Evolutionary conservation across 2,329 filamentous ascomycete genomes (phyloP), one percentile per base, ranked within the genome.

Genomic region (Chrysoporthe puriensis): DNA sequence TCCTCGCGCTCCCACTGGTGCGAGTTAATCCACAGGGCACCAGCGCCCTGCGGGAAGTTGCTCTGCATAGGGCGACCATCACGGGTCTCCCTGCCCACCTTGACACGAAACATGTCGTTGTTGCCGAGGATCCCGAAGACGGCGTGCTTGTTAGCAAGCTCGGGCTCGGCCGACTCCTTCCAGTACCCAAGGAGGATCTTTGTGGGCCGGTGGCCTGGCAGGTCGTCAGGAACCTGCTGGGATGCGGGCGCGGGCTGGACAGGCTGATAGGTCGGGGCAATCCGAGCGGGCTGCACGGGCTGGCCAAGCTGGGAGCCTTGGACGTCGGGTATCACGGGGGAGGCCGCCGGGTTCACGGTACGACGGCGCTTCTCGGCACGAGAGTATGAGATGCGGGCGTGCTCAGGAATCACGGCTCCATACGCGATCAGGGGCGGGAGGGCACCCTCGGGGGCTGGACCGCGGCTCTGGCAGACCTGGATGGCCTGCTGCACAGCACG

Each of bases 31-130:
- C 88, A 90, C 0, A 90, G 74, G 1, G 85, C 86, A 14, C 88
- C 88, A 1, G 87, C 84, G 1, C 87, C 87, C 2, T 76, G 76
- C 0, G 88, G 88, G 65, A 88, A 90, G 74, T 90, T 89, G 46
- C 86, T 87, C 43, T 85, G 80, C 1, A 88, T 78, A 42, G 81
- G 83, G 0, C 85, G 83, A 2, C 88, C 88, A 72, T 89, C 87
- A 3, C 87, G 83, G 0, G 87, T 90, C 72, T 88, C 82, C 6
- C 85, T 80, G 0, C 87, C 83, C 0, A 90, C 80, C 74, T 90
- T 90, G 64, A 89, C 86, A 0, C 88, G 80, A 73, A 90, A 90
- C 83, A 88, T 89, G 70, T 89, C 87, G 66, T 88, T 88, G 21
- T 83, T 83, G 0, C 86, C 86, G 0, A 90, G 76, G 13, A 90